Evolutionary conservation across 495 filamentous ascomycete genomes (phyloP).

Genomic region (Hyphodiscus hymeniophilus): DNA sequence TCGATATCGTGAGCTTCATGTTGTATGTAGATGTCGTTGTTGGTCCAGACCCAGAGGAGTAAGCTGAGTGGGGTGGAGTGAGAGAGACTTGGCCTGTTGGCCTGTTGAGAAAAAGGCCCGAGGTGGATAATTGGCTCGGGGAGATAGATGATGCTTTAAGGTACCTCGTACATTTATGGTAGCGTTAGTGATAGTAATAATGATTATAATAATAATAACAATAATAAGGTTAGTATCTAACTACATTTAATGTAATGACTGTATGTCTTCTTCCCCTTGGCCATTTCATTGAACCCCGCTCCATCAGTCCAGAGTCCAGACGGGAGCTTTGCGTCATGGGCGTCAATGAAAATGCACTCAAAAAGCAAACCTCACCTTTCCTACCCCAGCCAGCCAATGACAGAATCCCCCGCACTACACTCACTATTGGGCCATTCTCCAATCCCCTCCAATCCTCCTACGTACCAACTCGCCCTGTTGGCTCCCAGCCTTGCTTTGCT

Average conservation of each 20-base stretch:
- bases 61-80: too few species aligned
- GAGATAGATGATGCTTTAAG: neutral
- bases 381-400: neutral
- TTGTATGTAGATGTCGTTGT: too few species aligned
- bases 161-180: too few species aligned
- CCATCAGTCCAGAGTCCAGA: too few species aligned
- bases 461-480: too few species aligned
- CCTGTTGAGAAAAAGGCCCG: constrained; percentile 8
- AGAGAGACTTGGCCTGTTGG: neutral
- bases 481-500: neutral
- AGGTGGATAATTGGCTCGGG: constrained; percentile 11
- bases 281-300: neutral
- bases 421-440: too few species aligned
- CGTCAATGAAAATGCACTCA: neutral
- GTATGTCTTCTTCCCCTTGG: neutral
- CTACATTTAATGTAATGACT: too few species aligned
- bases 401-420: neutral
- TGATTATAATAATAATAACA: too few species aligned
- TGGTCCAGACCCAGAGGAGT: too few species aligned
- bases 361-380: neutral
- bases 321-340: constrained; percentile 7
- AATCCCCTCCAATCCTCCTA: neutral
- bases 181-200: too few species aligned
- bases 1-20: neutral
- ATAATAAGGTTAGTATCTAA: too few species aligned